Evolutionary conservation across 495 filamentous ascomycete species (phyloP), one percentile per base, ranked within the genome.

Genomic region (Neurospora tetraspora): DNA sequence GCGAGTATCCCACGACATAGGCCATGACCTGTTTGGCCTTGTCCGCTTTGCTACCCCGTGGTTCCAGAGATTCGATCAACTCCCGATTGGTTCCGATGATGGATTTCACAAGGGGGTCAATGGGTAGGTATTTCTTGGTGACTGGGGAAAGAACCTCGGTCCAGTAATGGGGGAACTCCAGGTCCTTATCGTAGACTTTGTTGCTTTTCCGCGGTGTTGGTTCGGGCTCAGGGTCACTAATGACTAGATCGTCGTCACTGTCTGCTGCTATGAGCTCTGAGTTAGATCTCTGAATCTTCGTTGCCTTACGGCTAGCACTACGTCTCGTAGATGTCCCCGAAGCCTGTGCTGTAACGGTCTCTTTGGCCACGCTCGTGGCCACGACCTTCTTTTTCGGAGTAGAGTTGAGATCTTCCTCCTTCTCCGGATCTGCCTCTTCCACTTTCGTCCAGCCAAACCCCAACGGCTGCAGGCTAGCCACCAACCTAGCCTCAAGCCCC

Each of bases 91-190:
- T 88, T 20, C 88, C 92, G 5, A 96, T 83, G 5, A 90, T 73
- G n/a, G 89, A 86, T 34, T 87, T 87, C 36, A 94, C 86, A 5
- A 96, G 77, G 0, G 93, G 86, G 69, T 96, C 93, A 4, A 98
- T 91, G 0, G 93, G 83, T 42, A 94, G 89, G 65, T 92, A 92
- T 69, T 89, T 91, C 74, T 93, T 86, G 4, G 92, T 92, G 16
- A 91, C 85, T 0, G 94, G 90, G 0, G 93, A 98, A 18, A 94
- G 85, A 23, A 93, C 90, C 77, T 99, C 96, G 4, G 91, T 90
- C 96, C 96, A 99, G 81, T 97, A 99, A 72, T 90, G 91, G 2
- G 96, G 96, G 76, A 91, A 93, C 34, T 88, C 88, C 18, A 97
- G 84, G 72, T 94, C 93, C 10, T 81, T 83, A 75, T 97, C 93